phyloP scores from a whole-genome alignment of 2,329 filamentous ascomycete species.

The Didymella keratinophila region DNA sequence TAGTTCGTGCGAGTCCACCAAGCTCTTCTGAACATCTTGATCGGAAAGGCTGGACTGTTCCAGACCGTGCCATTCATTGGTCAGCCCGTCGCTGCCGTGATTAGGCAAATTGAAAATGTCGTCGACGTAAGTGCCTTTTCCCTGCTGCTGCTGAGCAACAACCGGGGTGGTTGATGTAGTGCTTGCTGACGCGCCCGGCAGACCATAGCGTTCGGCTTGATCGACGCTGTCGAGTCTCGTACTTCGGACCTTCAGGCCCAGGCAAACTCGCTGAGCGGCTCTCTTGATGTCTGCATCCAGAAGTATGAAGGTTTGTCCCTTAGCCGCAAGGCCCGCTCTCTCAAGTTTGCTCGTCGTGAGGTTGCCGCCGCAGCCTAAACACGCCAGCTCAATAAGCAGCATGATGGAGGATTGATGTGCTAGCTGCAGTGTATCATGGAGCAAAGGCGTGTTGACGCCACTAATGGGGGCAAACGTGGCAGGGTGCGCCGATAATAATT shows the following conservation, averaged over 20 bases:
- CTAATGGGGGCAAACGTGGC: background rate
- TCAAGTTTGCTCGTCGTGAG: slow-evolving; percentile 1
- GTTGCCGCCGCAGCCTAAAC: slow-evolving; percentile 1
- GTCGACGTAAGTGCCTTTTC: slow-evolving; percentile 26
- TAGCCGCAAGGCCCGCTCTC: slow-evolving; percentile 1
- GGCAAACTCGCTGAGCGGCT: background rate
- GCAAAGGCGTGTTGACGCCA: background rate
- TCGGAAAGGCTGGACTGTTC: slow-evolving; percentile 28
- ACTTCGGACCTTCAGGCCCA: slow-evolving; percentile 10
- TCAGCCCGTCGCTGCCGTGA: slow-evolving; percentile 21
- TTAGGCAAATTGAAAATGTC: slow-evolving; percentile 23
- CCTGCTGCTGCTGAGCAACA: background rate
- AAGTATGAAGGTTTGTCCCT: background rate
- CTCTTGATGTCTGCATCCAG: background rate
- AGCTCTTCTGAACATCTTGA: slow-evolving; percentile 27
- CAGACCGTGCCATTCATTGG: slow-evolving; percentile 24
- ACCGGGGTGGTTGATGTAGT: background rate
- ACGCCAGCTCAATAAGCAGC: background rate
- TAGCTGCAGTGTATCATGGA: background rate
- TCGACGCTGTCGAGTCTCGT: slow-evolving; percentile 15
- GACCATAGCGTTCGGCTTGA: slow-evolving; percentile 15
- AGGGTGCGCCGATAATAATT: background rate
- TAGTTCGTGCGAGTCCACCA: slow-evolving; percentile 32
- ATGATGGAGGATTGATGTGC: background rate
- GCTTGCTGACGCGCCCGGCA: background rate